Evolutionary conservation across 1,139 yeast species (phyloP).

Genomic region (Magnusiomyces suaveolens): DNA sequence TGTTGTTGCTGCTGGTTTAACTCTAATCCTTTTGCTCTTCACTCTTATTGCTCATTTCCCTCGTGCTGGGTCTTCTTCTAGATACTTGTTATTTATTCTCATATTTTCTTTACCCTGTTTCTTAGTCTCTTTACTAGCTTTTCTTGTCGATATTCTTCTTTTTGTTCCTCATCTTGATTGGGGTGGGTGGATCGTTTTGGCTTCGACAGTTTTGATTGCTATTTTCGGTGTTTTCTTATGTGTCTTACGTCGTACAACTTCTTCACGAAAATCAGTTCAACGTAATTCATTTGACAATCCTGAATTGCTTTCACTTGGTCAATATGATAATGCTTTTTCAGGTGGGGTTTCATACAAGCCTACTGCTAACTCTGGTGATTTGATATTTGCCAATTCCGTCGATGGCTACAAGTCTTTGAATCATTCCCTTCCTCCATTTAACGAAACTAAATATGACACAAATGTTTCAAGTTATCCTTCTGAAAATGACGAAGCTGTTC

Average conservation of each 20-base stretch:
- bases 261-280: slow-evolving; percentile 38
- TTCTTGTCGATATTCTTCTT: slow-evolving; percentile 45
- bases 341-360: slow-evolving; percentile 5
- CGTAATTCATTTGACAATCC: slow-evolving; percentile 23
- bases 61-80: slow-evolving; percentile 32
- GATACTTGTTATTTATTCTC: slow-evolving; percentile 34
- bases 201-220: slow-evolving; percentile 38
- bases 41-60: slow-evolving; percentile 35
- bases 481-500: slow-evolving; percentile 15
- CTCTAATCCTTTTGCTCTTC: slow-evolving; percentile 41
- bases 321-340: slow-evolving; percentile 9
- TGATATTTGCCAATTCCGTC: background rate
- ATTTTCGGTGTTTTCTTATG: slow-evolving; percentile 37
- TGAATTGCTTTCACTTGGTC: slow-evolving; percentile 20
- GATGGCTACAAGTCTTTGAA: slow-evolving; percentile 2
- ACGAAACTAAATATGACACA: slow-evolving; percentile 19
- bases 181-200: slow-evolving; percentile 47
- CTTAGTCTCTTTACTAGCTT: slow-evolving; percentile 41
- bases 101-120: slow-evolving; percentile 41
- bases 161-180: slow-evolving; percentile 46
- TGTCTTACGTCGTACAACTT: slow-evolving; percentile 43
- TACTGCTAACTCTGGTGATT: slow-evolving; percentile 5
- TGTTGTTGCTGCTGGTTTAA: slow-evolving; percentile 73
- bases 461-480: slow-evolving; percentile 6
- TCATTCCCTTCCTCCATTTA: slow-evolving; percentile 15